Evolutionary conservation across 148 eudicot species (phyloP), one percentile per base, ranked within the genome.

Genomic region (Fagopyrum tataricum): DNA sequence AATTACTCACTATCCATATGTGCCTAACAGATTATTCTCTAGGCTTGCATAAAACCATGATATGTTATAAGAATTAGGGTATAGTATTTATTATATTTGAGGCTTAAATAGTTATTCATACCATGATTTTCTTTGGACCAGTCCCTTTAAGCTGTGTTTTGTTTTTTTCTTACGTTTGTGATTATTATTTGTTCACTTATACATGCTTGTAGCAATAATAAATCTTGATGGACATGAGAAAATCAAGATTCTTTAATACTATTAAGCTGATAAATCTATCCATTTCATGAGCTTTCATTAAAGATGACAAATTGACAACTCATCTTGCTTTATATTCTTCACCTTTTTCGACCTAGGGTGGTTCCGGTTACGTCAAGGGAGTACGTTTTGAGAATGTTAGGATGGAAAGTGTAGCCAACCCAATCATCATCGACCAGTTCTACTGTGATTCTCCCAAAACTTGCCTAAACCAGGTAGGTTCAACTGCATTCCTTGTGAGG

Each of bases 341-440:
- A 18, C 7, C 51, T 67, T 56, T 17, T 56, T 17, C 17, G 61
- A 72, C 76, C 61, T 76, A 95, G 99, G 99, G 99, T 70, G 99
- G 99, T 82, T 81, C 89, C 26, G 99, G 99, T 66, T 84, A 87
- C 74, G 99, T 95, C 48, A 85, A 81, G 56, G 77, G 83, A 31
- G 80, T 95, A 23, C 85, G 87, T 3, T 95, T 83, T 72, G 89
- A 95, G 67, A 90, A 95, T 74, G 94, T 95, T 76, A 81, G 84
- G 77, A 91, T 92, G 96, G 86, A 87, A 70, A 81, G 92, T 20
- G 99, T 92, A 71, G 79, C 94, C 58, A 88, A 91, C 76, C 99
- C 99, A 51, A 95, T 95, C 58, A 87, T 95, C 53, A 87, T 95
- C 8, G 97, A 95, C 72, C 99, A 95, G 76, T 95, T 90, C 84